Conservation (phyloP, 2,329 filamentous ascomycete species). For the Phyllosticta paracitricarpa region DNA sequence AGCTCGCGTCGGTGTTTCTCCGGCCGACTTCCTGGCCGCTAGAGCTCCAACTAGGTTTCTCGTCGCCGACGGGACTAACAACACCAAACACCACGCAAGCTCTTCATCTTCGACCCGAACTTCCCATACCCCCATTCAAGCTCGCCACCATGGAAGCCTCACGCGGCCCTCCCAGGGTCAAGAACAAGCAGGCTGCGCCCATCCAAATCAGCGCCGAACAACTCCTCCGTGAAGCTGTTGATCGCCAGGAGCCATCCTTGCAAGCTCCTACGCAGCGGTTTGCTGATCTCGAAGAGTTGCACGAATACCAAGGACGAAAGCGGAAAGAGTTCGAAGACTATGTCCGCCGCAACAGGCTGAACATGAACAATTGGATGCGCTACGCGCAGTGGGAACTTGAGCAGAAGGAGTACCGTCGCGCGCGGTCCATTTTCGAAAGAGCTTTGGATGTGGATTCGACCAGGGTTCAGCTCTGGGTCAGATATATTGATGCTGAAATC, state of each 20-base stretch:
- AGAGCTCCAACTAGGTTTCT: conserved; percentile 6
- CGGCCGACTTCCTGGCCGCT: conserved; percentile 1
- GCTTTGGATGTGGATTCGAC: conserved; percentile 87
- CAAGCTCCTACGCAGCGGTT: conserved; percentile 92
- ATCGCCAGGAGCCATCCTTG: conserved; percentile 80
- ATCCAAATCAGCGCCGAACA: conserved; percentile 88
- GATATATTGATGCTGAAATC: conserved; percentile 95
- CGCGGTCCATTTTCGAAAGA: conserved; percentile 86
- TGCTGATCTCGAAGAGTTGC: conserved; percentile 91
- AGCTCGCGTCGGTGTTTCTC: neutral
- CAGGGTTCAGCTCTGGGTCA: conserved; percentile 76
- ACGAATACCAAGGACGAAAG: conserved; percentile 94
- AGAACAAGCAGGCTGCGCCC: conserved; percentile 91
- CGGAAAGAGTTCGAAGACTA: conserved; percentile 97
- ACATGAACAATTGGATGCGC: conserved; percentile 98
- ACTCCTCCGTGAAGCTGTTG: conserved; percentile 91
- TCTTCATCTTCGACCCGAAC: conserved; percentile 1
- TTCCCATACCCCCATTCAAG: neutral
- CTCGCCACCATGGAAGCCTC: conserved; percentile 61
- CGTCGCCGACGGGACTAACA: neutral
- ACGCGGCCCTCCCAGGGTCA: conserved; percentile 88
- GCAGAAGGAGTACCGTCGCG: conserved; percentile 91
- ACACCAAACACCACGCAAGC: neutral
- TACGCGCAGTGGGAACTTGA: conserved; percentile 97
- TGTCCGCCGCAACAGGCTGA: conserved; percentile 85